phyloP scores from a whole-genome alignment of 441 rosid genomes.

The Melastoma candidum region DNA sequence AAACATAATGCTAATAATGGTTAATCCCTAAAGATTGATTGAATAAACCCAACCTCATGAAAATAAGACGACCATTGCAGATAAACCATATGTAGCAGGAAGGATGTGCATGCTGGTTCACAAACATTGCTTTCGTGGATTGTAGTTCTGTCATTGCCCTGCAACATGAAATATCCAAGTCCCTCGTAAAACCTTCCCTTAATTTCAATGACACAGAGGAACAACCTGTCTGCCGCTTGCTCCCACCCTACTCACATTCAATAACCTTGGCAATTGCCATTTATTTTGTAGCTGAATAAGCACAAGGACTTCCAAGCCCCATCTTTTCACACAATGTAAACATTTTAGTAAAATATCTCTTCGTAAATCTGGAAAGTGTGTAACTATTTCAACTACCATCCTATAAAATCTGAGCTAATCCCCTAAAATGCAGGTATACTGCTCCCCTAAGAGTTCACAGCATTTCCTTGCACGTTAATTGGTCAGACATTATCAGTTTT shows the following conservation, averaged over 20 bases:
- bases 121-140: constrained; percentile 13
- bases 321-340: not conserved
- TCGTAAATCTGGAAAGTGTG: not conserved
- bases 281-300: no score
- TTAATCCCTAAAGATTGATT: no score
- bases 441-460: no score
- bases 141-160: constrained; percentile 9
- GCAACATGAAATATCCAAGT: constrained; percentile 2
- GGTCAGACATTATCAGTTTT: no score
- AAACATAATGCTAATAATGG: not conserved
- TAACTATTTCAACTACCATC: no score
- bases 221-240: not conserved
- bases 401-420: no score
- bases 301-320: not conserved
- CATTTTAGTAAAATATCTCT: not conserved
- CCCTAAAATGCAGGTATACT: no score
- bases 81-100: constrained; percentile 12
- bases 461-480: no score
- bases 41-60: not conserved
- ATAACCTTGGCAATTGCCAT: not conserved
- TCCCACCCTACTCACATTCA: not conserved
- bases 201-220: not conserved
- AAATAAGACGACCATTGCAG: constrained; percentile 9
- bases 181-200: not conserved
- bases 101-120: constrained; percentile 14